A percentile compares a stretch with the other conserved stretches of the same genome.
Evolutionary conservation across 495 filamentous ascomycete species (phyloP).

Genomic region (Sabuloglossum arenarium): DNA sequence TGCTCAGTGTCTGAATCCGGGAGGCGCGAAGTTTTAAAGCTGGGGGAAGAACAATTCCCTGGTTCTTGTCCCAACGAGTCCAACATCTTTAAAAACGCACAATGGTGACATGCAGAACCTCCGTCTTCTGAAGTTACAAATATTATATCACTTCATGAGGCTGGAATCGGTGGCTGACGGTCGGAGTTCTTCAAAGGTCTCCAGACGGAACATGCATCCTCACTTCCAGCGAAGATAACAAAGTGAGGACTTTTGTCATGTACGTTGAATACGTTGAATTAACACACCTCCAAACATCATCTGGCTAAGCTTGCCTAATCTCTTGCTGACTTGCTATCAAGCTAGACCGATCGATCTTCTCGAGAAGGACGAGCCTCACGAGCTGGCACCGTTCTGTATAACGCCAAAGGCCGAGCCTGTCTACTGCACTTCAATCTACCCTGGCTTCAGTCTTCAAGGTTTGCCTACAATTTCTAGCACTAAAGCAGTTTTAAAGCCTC

Average conservation of each 20-base stretch:
- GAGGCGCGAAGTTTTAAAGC: background rate
- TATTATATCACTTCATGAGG: background rate
- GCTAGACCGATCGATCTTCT: conserved; percentile 45
- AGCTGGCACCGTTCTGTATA: conserved; percentile 37
- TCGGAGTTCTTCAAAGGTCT: background rate
- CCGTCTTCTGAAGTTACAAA: background rate
- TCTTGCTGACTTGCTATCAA: background rate
- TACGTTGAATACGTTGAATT: conserved; percentile 13
- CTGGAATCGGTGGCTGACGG: background rate
- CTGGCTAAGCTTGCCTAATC: background rate
- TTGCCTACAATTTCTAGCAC: background rate
- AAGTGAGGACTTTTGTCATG: conserved; percentile 50
- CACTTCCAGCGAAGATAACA: conserved; percentile 48
- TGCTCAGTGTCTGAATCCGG: background rate
- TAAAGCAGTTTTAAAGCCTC: background rate
- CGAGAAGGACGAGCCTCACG: conserved; percentile 24
- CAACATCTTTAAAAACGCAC: background rate
- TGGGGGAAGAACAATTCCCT: background rate
- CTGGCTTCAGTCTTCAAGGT: conserved; percentile 30
- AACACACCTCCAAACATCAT: background rate
- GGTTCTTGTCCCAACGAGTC: background rate
- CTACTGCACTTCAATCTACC: conserved; percentile 49
- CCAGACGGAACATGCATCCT: conserved; percentile 69
- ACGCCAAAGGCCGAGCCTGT: conserved; percentile 45
- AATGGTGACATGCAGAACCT: background rate